Percentiles rank a stretch among this genome's conserved stretches.
Conservation (phyloP, 2,329 filamentous ascomycete species). For the Neodidymelliopsis sp. region DNA sequence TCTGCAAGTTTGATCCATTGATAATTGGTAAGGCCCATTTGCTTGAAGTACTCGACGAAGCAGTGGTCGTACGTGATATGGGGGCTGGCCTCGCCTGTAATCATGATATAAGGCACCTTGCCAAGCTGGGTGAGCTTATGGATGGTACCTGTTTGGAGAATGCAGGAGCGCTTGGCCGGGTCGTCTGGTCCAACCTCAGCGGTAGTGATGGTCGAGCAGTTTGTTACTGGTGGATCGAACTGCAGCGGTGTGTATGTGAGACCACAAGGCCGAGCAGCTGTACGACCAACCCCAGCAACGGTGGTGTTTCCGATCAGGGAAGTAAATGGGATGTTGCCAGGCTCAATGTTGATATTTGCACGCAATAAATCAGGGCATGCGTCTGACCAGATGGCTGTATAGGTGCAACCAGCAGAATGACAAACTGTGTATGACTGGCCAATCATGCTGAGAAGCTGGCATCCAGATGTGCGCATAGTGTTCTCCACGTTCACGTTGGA, state of each 20-base stretch:
- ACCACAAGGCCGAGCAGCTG: constrained; percentile 27
- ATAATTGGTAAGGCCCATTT: constrained; percentile 54
- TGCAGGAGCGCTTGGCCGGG: constrained; percentile 23
- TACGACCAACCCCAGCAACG: constrained; percentile 21
- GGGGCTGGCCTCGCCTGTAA: constrained; percentile 41
- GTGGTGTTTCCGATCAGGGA: constrained; percentile 20
- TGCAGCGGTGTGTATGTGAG: constrained; percentile 28
- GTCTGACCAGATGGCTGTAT: constrained; percentile 32
- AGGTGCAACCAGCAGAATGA: constrained; percentile 31
- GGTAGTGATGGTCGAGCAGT: constrained; percentile 26
- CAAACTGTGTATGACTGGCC: constrained; percentile 29
- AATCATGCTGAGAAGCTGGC: constrained; percentile 25
- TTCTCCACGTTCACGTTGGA: constrained; percentile 27
- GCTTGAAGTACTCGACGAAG: constrained; percentile 35
- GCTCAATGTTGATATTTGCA: constrained; percentile 35
- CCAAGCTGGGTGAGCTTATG: constrained; percentile 27
- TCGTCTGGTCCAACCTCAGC: constrained; percentile 20
- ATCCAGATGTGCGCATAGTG: constrained; percentile 26
- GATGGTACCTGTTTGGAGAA: constrained; percentile 26
- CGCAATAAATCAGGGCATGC: constrained; percentile 30
- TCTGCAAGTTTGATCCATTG: constrained; percentile 57
- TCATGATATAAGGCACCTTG: constrained; percentile 40
- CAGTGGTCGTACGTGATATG: constrained; percentile 47
- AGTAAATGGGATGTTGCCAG: constrained; percentile 26
- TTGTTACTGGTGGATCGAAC: constrained; percentile 23